Base-by-base conservation (phyloP, 192 early-diverging fungal species). In the Thamnidium elegans region DNA sequence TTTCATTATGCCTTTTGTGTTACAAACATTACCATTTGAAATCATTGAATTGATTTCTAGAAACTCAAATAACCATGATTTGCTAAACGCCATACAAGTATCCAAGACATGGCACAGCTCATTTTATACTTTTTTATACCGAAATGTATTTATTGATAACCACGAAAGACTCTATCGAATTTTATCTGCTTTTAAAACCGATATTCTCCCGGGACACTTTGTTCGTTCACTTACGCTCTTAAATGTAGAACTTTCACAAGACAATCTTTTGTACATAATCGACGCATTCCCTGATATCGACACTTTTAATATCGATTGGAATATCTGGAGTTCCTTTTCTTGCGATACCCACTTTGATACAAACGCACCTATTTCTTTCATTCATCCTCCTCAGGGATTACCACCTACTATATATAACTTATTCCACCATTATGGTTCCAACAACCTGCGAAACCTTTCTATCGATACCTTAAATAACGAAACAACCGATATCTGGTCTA, bases 251-350 rank as follows among this genome's bases (percentile, higher is more conserved):
- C 21, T 59, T 9, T 45, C 36, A 7, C 3, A 17, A 59, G 20
- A 59, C n/a, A 20, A 59, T 23, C 14, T 59, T 2, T 10, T 8
- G 6, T 39, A 13, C 10, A 7, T 45, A 45, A 21, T 26, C 14
- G 15, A 45, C 9, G 14, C 44, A 11, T 59, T 45, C 19, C 36
- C 58, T 4, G 13, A 59, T 14, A 13, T 59, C 14, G 58, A 59
- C 15, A 43, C 13, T 20, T 23, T 59, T 5, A 14, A 44, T 43
- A 43, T 59, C n/a, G 58, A 59, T 45, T 59, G 58, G 58, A 59
- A 26, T 6, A 11, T 59, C 6, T 59, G 58, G 58, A 20, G 58
- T 23, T 10, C 42, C 4, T 19, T 45, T 13, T 5, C 20, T 20
- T 34, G 43, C 1, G 39, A 45, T 19, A 39, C 36, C 36, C 36